Base-by-base conservation (phyloP, 2,329 filamentous ascomycete genomes). In the Leptoxyphium fumago region DNA sequence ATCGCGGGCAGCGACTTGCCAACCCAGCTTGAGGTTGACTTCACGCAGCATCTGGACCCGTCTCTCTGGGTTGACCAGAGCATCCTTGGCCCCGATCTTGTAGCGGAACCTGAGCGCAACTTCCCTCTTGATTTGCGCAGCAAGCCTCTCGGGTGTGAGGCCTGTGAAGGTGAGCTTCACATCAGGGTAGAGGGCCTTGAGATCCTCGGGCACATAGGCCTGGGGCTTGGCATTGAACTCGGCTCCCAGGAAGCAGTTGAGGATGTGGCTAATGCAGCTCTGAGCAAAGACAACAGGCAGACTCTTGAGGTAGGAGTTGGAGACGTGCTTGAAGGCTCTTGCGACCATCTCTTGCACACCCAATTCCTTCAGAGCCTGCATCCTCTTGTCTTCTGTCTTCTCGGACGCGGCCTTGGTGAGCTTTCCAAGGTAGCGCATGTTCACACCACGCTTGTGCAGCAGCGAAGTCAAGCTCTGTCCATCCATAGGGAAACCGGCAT, bases 401-500 rank as follows among this genome's bases (percentile, higher is more conserved):
- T 58, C 57, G 5, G 61, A 61, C 48, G 63, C 61, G 34, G 82
- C 78, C 42, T 84, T 72, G 10, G 85, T 82, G 49, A 98, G 66
- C 63, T 80, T 82, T 52, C 91, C 91, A n/a, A 96, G 74, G 63
- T 98, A 98, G 57, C 93, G 78, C 49, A 96, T 75, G 68, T 98
- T 98, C 69, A 98, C 88, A 66, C 91, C 91, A 38, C 89, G 84
- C 72, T 94, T 94, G 71, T 98, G 91, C 59, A 98, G 73, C 42
- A 95, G 75, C 51, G 80, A 79, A 55, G 82, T 85, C 46, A 98
- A 72, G 15, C 89, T 95, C 57, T 84, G 77, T n/a, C 91, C 91
- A 56, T 98, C 93, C 86, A 96, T 95, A 10, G 91, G 91, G 70
- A 96, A 96, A 56, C 89, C 91, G 52, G 94, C 82, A 53, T 98